phyloP scores from a whole-genome alignment of 306 rosid species.

The Arachis stenosperma region DNA sequence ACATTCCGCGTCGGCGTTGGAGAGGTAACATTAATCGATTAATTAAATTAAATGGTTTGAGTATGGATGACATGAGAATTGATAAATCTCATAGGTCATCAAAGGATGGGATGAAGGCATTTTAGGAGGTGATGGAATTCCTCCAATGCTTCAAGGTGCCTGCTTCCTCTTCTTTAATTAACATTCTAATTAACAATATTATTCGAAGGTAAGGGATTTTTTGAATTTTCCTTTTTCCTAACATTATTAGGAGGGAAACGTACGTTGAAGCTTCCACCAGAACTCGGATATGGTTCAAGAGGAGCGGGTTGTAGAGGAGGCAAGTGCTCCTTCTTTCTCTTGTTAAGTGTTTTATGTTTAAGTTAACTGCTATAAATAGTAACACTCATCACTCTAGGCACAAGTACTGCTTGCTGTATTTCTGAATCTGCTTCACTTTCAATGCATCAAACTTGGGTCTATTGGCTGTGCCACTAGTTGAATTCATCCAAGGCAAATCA shows the following conservation, averaged over 20 bases:
- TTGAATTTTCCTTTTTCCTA: neutral
- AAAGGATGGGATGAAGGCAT: conserved; percentile 99
- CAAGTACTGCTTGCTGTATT: neutral
- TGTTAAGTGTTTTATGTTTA: conserved; percentile 1
- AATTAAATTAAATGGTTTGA: too few relatives aligned
- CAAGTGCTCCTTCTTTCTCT: conserved; percentile 34
- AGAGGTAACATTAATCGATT: conserved; percentile 58
- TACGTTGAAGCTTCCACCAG: conserved; percentile 82
- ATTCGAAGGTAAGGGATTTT: neutral
- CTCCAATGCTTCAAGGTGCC: conserved; percentile 95
- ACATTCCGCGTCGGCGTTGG: conserved; percentile 90
- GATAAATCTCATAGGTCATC: conserved; percentile 64
- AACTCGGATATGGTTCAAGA: conserved; percentile 85
- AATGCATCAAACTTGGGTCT: neutral
- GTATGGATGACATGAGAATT: neutral
- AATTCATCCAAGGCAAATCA: conserved; percentile 18
- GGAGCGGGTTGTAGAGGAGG: conserved; percentile 99
- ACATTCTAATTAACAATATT: conserved; percentile 10
- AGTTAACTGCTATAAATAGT: neutral
- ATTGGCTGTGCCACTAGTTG: neutral
- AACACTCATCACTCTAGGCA: neutral
- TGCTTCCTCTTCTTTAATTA: neutral
- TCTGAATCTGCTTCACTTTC: conserved; percentile 24
- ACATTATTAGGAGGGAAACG: conserved; percentile 76
- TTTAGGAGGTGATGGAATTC: conserved; percentile 88